Base-by-base conservation (phyloP, 306 rosid species). In the Alnus glutinosa region DNA sequence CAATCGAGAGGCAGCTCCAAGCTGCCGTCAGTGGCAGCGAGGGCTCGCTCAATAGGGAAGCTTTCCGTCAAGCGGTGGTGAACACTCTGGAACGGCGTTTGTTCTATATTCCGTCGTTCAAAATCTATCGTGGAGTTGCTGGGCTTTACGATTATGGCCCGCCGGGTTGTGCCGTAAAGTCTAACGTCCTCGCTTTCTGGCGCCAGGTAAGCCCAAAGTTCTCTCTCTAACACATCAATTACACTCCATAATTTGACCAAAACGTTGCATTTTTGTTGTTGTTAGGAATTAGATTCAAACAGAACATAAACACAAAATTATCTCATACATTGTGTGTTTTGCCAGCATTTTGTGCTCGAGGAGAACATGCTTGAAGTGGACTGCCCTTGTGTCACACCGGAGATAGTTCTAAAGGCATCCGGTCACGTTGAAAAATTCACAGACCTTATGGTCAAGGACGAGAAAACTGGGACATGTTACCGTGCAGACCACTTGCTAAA, bases 401-500 rank as follows among this genome's bases (percentile, higher is more conserved):
- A 96, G 84, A 70, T 87, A 37, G 99, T 96, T 34, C 84, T 96
- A 15, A 93, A 88, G 77, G 98, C 98, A 34, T 96, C 98, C 0
- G 99, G 98, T 23, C 99, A 96, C 9, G 96, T 96, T 5, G 99
- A 96, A 5, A 96, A 93, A 74, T 96, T 96, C 85, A 96, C 99
- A 1, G 98, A 96, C 70, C 98, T 96, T 55, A 96, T 96, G 99
- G 98, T 96, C 5, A 96, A 90, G 86, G 99, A 96, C 71, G 91
- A 86, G 85, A 87, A 81, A 78, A 87, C 96, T 8, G 97, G 97
- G 64, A 90, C 90, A 11, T 93, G 98, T 71, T 91, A 84, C 89
- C 85, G 99, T 30, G 98, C 98, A 9, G 98, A 96, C 69, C 99
- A 96, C 90, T 79, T 96, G 83, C 88, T 93, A 36, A 96, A 96